These are phyloP conservation scores for Arabidopsis lyrata DNA, from an alignment of 441 rosid genomes.

Conservation along the genomic window DNA sequence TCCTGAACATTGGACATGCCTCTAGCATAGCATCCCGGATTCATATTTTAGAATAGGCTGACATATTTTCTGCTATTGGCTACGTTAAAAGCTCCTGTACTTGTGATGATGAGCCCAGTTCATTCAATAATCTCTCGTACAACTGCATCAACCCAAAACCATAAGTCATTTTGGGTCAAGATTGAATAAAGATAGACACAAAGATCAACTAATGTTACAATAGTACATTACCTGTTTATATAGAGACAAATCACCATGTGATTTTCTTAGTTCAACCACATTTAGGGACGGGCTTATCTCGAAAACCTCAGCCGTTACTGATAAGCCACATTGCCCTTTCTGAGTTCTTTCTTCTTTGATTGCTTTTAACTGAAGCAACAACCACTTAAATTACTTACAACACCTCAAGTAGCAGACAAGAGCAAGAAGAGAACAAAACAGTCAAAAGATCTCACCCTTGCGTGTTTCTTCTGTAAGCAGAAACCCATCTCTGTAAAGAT, in stretches of 20 bases:
- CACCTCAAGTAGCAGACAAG: slow-evolving; percentile 35
- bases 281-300: slow-evolving; percentile 77
- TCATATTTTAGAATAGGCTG: not conserved
- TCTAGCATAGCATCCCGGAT: slow-evolving; percentile 12
- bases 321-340: slow-evolving; percentile 63
- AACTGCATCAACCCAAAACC: slow-evolving; percentile 57
- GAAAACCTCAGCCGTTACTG: slow-evolving; percentile 66
- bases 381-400: not conserved
- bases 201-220: not conserved
- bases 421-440: slow-evolving; percentile 1
- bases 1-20: not conserved
- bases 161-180: not conserved
- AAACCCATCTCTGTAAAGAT: slow-evolving; percentile 82
- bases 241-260: slow-evolving; percentile 70
- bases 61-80: not conserved
- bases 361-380: slow-evolving; percentile 65
- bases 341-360: slow-evolving; percentile 58
- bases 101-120: slow-evolving; percentile 54
- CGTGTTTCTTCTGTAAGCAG: slow-evolving; percentile 82
- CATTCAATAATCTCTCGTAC: slow-evolving; percentile 70
- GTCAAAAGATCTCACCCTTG: slow-evolving; percentile 54
- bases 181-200: not conserved
- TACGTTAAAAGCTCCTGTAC: slow-evolving; percentile 23
- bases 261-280: slow-evolving; percentile 88
- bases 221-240: slow-evolving; percentile 75